Percentiles rank a stretch among this genome's conserved stretches.
Evolutionary conservation across 441 rosid species (phyloP).

Genomic region (Pelargonium citronellum): DNA sequence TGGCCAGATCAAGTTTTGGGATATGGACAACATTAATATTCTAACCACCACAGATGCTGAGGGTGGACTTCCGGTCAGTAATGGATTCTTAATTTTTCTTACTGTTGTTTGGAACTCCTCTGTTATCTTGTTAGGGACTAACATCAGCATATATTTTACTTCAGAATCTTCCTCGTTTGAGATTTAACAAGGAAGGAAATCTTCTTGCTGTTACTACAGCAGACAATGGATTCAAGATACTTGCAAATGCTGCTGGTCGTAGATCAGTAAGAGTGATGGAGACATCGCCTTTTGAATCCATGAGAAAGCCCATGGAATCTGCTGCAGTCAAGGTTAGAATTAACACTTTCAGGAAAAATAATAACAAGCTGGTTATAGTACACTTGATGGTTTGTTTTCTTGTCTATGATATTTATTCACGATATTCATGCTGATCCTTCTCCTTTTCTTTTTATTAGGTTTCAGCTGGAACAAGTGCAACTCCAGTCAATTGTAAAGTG

Average conservation of each 20-base stretch:
- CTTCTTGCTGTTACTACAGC: constrained; percentile 71
- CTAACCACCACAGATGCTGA: constrained; percentile 57
- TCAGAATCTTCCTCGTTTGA: constrained; percentile 70
- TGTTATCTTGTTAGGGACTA: not conserved
- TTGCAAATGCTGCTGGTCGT: constrained; percentile 67
- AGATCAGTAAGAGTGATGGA: constrained; percentile 55
- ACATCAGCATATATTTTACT: constrained; percentile 19
- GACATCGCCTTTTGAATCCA: constrained; percentile 54
- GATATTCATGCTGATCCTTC: constrained; percentile 18
- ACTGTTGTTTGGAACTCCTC: constrained; percentile 1
- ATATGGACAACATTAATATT: constrained; percentile 48
- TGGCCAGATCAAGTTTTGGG: constrained; percentile 60
- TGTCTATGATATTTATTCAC: constrained; percentile 12
- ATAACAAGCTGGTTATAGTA: not conserved
- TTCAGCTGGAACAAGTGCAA: constrained; percentile 44
- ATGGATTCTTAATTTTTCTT: not conserved
- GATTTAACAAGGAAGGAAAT: constrained; percentile 74
- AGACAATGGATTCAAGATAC: constrained; percentile 62
- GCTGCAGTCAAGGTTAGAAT: constrained; percentile 52
- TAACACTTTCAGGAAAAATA: constrained; percentile 10
- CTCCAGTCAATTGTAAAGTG: constrained; percentile 62
- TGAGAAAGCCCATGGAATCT: constrained; percentile 47
- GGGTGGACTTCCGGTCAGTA: constrained; percentile 61
- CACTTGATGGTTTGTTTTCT: constrained; percentile 12
- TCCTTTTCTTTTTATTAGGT: constrained; percentile 36